Evolutionary conservation across 1,139 yeast species (phyloP).

Genomic region (Yamadazyma songkhlaensis): DNA sequence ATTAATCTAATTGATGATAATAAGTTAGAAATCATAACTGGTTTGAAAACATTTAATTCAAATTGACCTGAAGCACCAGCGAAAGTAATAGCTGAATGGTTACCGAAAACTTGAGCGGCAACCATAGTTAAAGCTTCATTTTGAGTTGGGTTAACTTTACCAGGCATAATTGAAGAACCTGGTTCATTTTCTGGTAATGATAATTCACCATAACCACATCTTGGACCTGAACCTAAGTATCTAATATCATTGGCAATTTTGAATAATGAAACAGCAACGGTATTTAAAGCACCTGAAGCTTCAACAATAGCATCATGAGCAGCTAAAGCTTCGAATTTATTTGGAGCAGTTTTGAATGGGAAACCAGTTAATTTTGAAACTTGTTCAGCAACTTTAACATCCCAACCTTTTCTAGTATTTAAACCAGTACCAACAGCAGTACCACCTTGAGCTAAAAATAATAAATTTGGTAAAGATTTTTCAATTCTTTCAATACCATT

Average conservation of each 20-base stretch:
- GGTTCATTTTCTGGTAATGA: slow-evolving; percentile 97
- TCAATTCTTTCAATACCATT: slow-evolving; percentile 89
- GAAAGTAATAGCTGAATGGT: slow-evolving; percentile 90
- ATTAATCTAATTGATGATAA: slow-evolving; percentile 82
- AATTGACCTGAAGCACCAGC: slow-evolving; percentile 99
- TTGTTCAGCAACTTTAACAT: slow-evolving; percentile 74
- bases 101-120: slow-evolving; percentile 96
- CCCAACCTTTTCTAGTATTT: slow-evolving; percentile 89
- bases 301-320: slow-evolving; percentile 98
- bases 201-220: slow-evolving; percentile 98
- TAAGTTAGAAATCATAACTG: slow-evolving; percentile 88
- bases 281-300: slow-evolving; percentile 95
- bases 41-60: slow-evolving; percentile 97
- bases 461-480: slow-evolving; percentile 68
- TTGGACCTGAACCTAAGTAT: slow-evolving; percentile 97
- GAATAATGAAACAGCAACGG: slow-evolving; percentile 88
- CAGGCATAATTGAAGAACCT: slow-evolving; percentile 99
- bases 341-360: slow-evolving; percentile 91
- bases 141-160: slow-evolving; percentile 98
- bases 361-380: slow-evolving; percentile 84
- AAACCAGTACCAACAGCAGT: slow-evolving; percentile 99
- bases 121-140: slow-evolving; percentile 99
- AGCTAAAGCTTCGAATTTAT: slow-evolving; percentile 97
- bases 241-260: slow-evolving; percentile 97
- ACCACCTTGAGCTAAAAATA: slow-evolving; percentile 95